A percentile compares a stretch with the other conserved stretches of the same genome.
These are phyloP conservation scores for Lyophyllum semitale DNA, from an alignment of 768 basidiomycete species.

Conservation along the genomic window DNA sequence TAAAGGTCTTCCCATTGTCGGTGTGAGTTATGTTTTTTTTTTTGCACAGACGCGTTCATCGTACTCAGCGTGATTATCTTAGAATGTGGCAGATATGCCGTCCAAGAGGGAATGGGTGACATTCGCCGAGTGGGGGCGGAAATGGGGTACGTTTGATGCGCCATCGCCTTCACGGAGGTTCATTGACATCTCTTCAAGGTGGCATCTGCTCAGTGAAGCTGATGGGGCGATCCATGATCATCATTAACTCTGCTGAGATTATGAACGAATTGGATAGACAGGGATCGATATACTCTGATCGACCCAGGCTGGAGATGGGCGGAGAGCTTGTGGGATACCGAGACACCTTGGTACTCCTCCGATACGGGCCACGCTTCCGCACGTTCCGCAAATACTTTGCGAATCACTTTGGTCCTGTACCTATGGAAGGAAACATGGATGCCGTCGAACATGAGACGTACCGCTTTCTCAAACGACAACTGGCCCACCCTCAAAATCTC, in stretches of 20 bases:
- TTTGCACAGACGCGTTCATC: slow-evolving; percentile 23
- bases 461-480: slow-evolving; percentile 35
- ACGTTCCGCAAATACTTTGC: slow-evolving; percentile 40
- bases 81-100: slow-evolving; percentile 56
- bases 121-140: slow-evolving; percentile 52
- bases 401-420: slow-evolving; percentile 35
- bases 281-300: slow-evolving; percentile 47
- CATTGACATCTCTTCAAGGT: slow-evolving; percentile 27
- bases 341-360: slow-evolving; percentile 44
- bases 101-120: slow-evolving; percentile 45
- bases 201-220: slow-evolving; percentile 39
- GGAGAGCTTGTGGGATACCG: slow-evolving; percentile 52
- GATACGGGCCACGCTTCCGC: slow-evolving; percentile 45
- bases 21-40: slow-evolving; percentile 27
- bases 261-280: slow-evolving; percentile 51
- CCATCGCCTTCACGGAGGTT: slow-evolving; percentile 31
- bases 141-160: slow-evolving; percentile 40
- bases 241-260: slow-evolving; percentile 44
- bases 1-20: slow-evolving; percentile 40
- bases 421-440: slow-evolving; percentile 29
- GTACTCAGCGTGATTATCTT: slow-evolving; percentile 7
- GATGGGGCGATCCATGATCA: slow-evolving; percentile 47
- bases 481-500: slow-evolving; percentile 30
- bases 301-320: slow-evolving; percentile 50
- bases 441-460: slow-evolving; percentile 33